Percentiles rank a stretch among this genome's conserved stretches.
phyloP scores from a whole-genome alignment of 2,329 filamentous ascomycete species.

The Phyllosticta paracitricarpa region DNA sequence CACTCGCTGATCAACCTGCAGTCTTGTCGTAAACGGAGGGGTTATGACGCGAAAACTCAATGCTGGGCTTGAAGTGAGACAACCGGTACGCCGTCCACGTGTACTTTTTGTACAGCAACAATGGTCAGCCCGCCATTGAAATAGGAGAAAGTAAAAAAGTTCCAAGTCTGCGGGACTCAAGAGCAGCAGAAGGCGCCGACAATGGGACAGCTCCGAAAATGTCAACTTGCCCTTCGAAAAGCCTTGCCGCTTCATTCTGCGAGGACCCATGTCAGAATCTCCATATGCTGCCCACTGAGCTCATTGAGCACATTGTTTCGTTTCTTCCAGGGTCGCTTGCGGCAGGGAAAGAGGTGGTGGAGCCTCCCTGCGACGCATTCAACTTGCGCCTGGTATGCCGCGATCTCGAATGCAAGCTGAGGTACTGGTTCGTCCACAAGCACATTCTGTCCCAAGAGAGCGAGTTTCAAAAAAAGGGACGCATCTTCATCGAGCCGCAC shows the following conservation, averaged over 20 bases:
- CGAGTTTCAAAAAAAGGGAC: not conserved
- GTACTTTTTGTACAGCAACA: not conserved
- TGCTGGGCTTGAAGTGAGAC: not conserved
- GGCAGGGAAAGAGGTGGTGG: not conserved
- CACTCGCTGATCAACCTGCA: not conserved
- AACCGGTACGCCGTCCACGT: not conserved
- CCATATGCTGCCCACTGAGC: not conserved
- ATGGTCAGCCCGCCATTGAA: not conserved
- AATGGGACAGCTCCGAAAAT: not conserved
- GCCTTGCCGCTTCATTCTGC: not conserved
- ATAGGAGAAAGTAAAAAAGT: not conserved
- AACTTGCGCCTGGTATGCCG: not conserved
- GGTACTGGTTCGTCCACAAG: not conserved
- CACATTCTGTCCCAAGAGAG: not conserved
- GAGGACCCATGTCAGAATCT: not conserved
- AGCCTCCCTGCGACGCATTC: not conserved
- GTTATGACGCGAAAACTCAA: not conserved
- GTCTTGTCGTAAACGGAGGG: not conserved
- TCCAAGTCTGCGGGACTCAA: not conserved
- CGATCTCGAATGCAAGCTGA: not conserved
- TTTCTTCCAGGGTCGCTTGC: not conserved
- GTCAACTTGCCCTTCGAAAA: not conserved
- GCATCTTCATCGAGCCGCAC: not conserved
- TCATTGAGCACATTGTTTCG: not conserved
- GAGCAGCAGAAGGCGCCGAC: not conserved